Evolutionary conservation across 2,329 filamentous ascomycete species (phyloP).

Genomic region (Sclerotinia subarctica): DNA sequence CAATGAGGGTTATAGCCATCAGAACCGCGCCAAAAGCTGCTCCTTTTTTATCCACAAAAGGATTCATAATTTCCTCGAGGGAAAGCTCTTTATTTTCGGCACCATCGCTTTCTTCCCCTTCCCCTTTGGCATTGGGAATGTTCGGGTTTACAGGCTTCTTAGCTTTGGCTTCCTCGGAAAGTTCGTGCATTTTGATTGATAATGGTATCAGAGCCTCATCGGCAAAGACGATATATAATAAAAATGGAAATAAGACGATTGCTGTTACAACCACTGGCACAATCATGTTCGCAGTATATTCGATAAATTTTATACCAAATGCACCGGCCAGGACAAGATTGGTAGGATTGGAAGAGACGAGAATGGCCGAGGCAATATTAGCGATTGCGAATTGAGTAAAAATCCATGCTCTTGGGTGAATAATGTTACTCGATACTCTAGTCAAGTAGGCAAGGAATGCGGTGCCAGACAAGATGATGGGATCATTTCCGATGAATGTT

Average conservation of each 20-base stretch:
- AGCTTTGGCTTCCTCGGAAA: slow-evolving; percentile 54
- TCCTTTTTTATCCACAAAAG: slow-evolving; percentile 65
- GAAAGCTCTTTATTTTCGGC: slow-evolving; percentile 55
- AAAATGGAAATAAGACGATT: slow-evolving; percentile 64
- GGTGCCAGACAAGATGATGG: slow-evolving; percentile 71
- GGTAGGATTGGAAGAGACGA: slow-evolving; percentile 76
- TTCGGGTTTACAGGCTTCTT: slow-evolving; percentile 67
- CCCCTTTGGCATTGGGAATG: slow-evolving; percentile 62
- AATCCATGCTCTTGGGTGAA: slow-evolving; percentile 70
- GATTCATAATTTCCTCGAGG: slow-evolving; percentile 72
- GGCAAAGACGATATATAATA: slow-evolving; percentile 67
- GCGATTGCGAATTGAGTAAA: slow-evolving; percentile 68
- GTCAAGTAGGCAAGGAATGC: slow-evolving; percentile 77
- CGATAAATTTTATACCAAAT: slow-evolving; percentile 68
- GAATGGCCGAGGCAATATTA: slow-evolving; percentile 70
- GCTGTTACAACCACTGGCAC: slow-evolving; percentile 68
- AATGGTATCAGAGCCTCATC: slow-evolving; percentile 61
- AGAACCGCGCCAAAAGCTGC: slow-evolving; percentile 62
- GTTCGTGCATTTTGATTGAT: slow-evolving; percentile 65
- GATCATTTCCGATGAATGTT: slow-evolving; percentile 70
- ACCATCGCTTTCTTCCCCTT: slow-evolving; percentile 47
- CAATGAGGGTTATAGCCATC: slow-evolving; percentile 65
- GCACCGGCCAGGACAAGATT: slow-evolving; percentile 72
- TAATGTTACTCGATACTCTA: slow-evolving; percentile 68
- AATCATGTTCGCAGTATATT: slow-evolving; percentile 75